These are phyloP conservation scores for Sporothrix pseudoabietina DNA, from an alignment of 2,329 filamentous ascomycete genomes.

Conservation along the genomic window DNA sequence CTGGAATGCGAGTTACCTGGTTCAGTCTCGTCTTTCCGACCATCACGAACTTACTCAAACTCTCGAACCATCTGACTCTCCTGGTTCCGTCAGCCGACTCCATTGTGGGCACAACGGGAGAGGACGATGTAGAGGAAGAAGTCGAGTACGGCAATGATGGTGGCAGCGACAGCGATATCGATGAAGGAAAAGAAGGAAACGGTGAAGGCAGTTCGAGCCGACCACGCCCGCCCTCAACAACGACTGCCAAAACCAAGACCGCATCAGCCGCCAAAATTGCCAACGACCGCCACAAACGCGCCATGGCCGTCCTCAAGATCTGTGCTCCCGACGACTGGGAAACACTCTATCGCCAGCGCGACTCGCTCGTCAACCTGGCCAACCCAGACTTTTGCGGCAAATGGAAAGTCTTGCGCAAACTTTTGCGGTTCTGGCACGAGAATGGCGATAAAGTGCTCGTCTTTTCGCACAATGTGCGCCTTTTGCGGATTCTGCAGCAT, in stretches of 20 bases:
- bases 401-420: conserved; percentile 86
- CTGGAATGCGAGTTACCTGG: conserved; percentile 53
- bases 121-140: neutral
- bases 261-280: conserved; percentile 1
- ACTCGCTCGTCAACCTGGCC: conserved; percentile 77
- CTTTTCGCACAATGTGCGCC: conserved; percentile 87
- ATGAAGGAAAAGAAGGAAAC: neutral
- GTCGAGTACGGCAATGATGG: neutral
- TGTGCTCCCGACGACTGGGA: conserved; percentile 77
- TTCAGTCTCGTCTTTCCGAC: conserved; percentile 79
- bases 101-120: conserved; percentile 39
- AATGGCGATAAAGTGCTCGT: conserved; percentile 93
- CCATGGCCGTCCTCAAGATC: conserved; percentile 70
- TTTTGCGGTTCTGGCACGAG: conserved; percentile 85
- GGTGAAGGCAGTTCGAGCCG: neutral
- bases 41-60: conserved; percentile 79
- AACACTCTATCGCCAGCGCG: conserved; percentile 70
- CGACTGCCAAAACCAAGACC: neutral
- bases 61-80: conserved; percentile 90
- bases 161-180: neutral
- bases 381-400: conserved; percentile 95
- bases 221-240: neutral
- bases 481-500: conserved; percentile 80
- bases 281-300: conserved; percentile 72
- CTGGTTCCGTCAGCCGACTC: conserved; percentile 72